Evolutionary conservation across 108 stramenopile genomes (phyloP).

Genomic region (Cyclotella choctawhatcheeana): DNA sequence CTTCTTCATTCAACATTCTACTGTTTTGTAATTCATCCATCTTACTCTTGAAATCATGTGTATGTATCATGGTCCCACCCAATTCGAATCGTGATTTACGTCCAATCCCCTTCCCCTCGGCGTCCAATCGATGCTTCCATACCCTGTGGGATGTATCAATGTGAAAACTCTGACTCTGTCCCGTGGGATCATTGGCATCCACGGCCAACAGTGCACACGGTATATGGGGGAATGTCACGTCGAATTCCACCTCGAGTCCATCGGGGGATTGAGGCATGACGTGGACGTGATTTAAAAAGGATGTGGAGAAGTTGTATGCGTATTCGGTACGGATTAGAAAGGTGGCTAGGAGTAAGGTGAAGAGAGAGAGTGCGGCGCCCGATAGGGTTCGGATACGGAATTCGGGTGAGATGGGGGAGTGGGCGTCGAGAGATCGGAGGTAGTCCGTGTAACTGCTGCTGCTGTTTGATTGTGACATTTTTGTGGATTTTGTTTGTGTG

Average conservation of each 20-base stretch:
- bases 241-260: constrained; percentile 89
- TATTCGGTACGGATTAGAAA: constrained; percentile 76
- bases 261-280: constrained; percentile 84
- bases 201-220: constrained; percentile 83
- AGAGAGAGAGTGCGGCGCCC: constrained; percentile 43
- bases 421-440: constrained; percentile 63
- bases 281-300: constrained; percentile 70
- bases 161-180: constrained; percentile 86
- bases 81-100: constrained; percentile 71
- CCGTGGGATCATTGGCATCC: constrained; percentile 93
- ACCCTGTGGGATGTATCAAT: constrained; percentile 76
- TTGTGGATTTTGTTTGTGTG: background rate
- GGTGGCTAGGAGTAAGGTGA: constrained; percentile 43
- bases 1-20: too few relatives aligned
- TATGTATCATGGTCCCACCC: constrained; percentile 52
- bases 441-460: constrained; percentile 12
- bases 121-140: constrained; percentile 82
- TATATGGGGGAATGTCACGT: constrained; percentile 83
- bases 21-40: constrained; percentile 2
- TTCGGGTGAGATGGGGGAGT: constrained; percentile 78
- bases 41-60: constrained; percentile 19
- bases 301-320: constrained; percentile 68
- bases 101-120: constrained; percentile 46
- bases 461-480: background rate
- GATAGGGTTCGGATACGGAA: constrained; percentile 79